Evolutionary conservation across 75 land plant species (phyloP).

Genomic region (Ceratopteris richardii): DNA sequence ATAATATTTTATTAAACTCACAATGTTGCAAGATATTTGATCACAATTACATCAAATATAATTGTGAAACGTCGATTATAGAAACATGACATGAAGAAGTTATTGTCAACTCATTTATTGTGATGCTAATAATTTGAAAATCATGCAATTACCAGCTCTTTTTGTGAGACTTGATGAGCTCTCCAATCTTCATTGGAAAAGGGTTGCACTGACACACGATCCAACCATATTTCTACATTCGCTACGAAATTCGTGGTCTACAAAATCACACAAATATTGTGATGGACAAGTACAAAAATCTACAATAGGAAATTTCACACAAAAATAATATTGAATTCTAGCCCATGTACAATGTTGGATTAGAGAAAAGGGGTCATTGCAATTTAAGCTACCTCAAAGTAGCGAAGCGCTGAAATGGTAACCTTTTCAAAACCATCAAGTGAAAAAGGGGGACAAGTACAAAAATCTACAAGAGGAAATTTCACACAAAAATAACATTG

Average conservation of each 20-base stretch:
- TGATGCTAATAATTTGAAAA: no score
- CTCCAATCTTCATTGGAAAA: constrained; percentile 62
- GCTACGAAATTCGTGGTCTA: constrained; percentile 8
- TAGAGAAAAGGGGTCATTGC: no score
- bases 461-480: background rate
- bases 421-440: no score
- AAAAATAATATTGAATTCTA: background rate
- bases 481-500: background rate
- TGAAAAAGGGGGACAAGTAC: background rate
- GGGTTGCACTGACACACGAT: constrained; percentile 58
- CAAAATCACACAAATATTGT: no score
- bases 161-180: constrained; percentile 40
- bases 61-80: no score
- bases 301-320: background rate
- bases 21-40: no score
- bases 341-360: no score
- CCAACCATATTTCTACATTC: constrained; percentile 24
- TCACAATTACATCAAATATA: no score
- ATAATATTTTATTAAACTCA: no score
- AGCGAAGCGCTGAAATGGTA: constrained; percentile 10
- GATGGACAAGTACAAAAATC: background rate
- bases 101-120: no score
- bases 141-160: constrained; percentile 22
- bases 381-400: constrained; percentile 54
- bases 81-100: no score